Conservation (phyloP, 208 protist genomes). For the Leishmania guyanensis region DNA sequence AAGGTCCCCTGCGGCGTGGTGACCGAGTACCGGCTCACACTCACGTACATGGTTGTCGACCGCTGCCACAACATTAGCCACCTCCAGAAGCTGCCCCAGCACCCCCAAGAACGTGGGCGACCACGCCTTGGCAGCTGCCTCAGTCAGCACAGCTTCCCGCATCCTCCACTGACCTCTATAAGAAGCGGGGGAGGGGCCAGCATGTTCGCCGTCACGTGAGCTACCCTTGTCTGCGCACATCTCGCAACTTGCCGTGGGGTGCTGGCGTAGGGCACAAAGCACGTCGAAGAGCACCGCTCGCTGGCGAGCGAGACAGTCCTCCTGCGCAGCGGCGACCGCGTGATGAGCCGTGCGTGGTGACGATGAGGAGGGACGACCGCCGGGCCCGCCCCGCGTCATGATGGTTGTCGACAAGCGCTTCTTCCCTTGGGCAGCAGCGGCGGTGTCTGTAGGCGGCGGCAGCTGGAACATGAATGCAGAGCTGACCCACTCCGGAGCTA, state of each 20-base stretch:
- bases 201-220: background rate
- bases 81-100: conserved; percentile 34
- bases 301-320: conserved; percentile 10
- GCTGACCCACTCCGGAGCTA: background rate
- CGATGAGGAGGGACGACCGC: background rate
- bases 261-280: conserved; percentile 62
- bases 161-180: conserved; percentile 22
- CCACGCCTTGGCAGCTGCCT: conserved; percentile 18
- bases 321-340: background rate
- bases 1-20: background rate
- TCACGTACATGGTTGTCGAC: conserved; percentile 19
- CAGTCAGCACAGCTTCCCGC: conserved; percentile 15
- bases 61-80: conserved; percentile 40
- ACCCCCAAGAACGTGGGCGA: conserved; percentile 11
- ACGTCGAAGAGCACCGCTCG: conserved; percentile 59
- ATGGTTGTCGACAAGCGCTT: background rate
- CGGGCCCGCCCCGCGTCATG: background rate
- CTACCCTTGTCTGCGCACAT: background rate
- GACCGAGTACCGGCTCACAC: background rate
- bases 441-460: background rate
- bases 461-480: background rate
- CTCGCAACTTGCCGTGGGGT: conserved; percentile 41
- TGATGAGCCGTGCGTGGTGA: background rate
- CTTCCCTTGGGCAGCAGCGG: background rate
- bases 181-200: background rate